These are phyloP conservation scores for Paramarasmius palmivorus DNA, from an alignment of 1,284 basidiomycete genomes.

Conservation along the genomic window DNA sequence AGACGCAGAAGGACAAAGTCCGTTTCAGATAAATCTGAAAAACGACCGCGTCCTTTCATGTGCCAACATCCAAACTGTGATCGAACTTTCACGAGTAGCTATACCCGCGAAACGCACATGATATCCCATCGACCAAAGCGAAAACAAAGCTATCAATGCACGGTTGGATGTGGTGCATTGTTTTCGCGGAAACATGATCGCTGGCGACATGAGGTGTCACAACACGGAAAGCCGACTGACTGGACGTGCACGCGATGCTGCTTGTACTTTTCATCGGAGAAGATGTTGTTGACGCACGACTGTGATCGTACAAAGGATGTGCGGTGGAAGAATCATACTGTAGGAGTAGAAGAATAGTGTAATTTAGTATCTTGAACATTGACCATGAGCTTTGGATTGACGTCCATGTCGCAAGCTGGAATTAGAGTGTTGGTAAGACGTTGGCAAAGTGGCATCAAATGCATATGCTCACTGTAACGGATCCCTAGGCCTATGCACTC, in stretches of 20 bases:
- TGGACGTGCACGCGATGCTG: conserved; percentile 2
- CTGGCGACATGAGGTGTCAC: conserved; percentile 1
- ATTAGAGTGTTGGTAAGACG: too few relatives aligned
- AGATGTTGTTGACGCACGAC: conserved; percentile 1
- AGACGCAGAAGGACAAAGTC: neutral
- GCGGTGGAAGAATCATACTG: conserved; percentile 3
- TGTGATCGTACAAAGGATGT: neutral
- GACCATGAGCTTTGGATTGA: too few relatives aligned
- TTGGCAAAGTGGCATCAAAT: too few relatives aligned
- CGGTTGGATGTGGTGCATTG: neutral
- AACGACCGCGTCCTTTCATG: neutral
- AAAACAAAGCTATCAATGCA: conserved; percentile 1
- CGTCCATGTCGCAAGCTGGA: too few relatives aligned
- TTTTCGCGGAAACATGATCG: conserved; percentile 7
- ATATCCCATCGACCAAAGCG: neutral
- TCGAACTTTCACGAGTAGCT: conserved; percentile 1
- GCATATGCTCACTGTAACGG: too few relatives aligned
- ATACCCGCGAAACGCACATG: conserved; percentile 4
- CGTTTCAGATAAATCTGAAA: too few relatives aligned
- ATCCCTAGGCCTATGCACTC: too few relatives aligned
- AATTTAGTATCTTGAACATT: too few relatives aligned
- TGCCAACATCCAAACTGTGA: neutral
- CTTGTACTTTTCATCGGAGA: conserved; percentile 5
- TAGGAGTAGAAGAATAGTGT: too few relatives aligned
- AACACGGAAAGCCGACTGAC: conserved; percentile 1